Conservation (phyloP, 1,139 yeast species). For the Taphrina pruni region DNA sequence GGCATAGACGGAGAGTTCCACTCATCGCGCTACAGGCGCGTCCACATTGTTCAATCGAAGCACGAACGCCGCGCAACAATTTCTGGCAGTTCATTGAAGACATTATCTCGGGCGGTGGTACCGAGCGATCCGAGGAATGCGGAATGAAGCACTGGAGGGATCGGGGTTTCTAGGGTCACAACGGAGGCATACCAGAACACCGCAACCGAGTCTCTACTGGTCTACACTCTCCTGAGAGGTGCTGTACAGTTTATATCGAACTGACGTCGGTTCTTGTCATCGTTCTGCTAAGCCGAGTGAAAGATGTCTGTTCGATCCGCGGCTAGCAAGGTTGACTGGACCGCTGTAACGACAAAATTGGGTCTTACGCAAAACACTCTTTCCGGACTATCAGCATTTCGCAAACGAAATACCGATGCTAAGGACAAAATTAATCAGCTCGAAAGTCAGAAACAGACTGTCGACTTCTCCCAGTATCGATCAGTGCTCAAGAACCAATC, state of each 20-base stretch:
- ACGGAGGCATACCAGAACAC: background rate
- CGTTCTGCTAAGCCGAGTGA: background rate
- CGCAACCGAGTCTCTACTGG: background rate
- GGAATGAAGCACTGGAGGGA: background rate
- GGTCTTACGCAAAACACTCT: constrained; percentile 95
- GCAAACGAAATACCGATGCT: constrained; percentile 98
- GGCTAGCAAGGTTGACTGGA: constrained; percentile 72
- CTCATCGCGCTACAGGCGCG: constrained; percentile 1
- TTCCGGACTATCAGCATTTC: constrained; percentile 83
- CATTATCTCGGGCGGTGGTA: background rate
- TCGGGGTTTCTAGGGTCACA: constrained; percentile 1
- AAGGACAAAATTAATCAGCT: constrained; percentile 76
- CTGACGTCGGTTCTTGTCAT: too few relatives aligned
- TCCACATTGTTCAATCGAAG: background rate
- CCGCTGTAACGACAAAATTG: constrained; percentile 82
- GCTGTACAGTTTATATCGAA: background rate
- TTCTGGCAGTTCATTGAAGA: constrained; percentile 2
- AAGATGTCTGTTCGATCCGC: constrained; percentile 41
- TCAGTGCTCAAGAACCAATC: constrained; percentile 78
- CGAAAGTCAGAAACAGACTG: constrained; percentile 71
- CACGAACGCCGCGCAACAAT: constrained; percentile 8
- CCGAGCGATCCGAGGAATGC: background rate
- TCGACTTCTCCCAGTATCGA: constrained; percentile 84
- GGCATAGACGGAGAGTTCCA: background rate
- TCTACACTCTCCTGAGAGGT: background rate